Conservation (phyloP, 2,329 filamentous ascomycete genomes). For the Scedosporium dehoogii region DNA sequence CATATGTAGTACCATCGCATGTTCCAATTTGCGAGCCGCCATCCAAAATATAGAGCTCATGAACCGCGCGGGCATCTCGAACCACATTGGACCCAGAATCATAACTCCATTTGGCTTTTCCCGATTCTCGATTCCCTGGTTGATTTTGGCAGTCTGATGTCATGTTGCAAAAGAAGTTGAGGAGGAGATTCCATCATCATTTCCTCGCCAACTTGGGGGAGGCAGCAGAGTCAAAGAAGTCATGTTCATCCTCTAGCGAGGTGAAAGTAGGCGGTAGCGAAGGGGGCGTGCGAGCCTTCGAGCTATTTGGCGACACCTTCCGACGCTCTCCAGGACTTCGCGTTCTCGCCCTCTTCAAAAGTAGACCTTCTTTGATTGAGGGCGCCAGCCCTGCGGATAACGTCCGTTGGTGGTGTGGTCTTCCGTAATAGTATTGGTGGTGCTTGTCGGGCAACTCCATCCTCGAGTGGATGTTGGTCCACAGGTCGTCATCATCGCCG, state of each 20-base stretch:
- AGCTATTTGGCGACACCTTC: conserved; percentile 33
- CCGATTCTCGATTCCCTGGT: too few species aligned
- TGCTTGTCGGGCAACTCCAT: conserved; percentile 37
- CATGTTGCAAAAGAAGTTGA: background rate
- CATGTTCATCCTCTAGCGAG: background rate
- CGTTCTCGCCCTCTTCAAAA: background rate
- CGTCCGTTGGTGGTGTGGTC: conserved; percentile 30
- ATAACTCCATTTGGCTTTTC: too few species aligned
- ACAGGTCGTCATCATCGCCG: conserved; percentile 31
- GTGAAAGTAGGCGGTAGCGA: background rate
- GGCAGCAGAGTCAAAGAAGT: background rate
- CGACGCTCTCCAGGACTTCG: background rate
- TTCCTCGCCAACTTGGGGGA: background rate
- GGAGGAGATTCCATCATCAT: background rate
- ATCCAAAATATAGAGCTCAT: too few species aligned
- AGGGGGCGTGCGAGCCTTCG: conserved; percentile 34
- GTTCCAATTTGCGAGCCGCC: too few species aligned
- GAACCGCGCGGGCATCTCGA: too few species aligned
- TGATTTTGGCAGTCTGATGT: too few species aligned
- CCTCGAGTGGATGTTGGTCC: conserved; percentile 43
- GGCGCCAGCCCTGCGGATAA: conserved; percentile 16
- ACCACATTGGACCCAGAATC: too few species aligned
- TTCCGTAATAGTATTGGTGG: conserved; percentile 15
- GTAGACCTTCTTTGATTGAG: background rate
- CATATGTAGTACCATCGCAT: too few species aligned